Base-by-base conservation (phyloP, 1,139 yeast genomes). In the Kodamaea sp. region DNA sequence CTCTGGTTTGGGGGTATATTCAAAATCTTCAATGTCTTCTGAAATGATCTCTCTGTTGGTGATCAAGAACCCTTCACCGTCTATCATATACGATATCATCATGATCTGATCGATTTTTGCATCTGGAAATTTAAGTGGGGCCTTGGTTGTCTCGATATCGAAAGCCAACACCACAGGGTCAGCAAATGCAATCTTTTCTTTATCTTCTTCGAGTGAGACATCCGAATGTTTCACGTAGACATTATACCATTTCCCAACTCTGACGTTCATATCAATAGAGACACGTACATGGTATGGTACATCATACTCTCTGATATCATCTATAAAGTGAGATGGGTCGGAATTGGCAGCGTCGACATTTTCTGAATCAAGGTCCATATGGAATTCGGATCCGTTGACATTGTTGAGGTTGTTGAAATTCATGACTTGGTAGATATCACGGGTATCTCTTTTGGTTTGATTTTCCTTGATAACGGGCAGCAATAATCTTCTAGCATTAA, bases 61-160 rank as follows among this genome's bases (percentile, higher is more conserved):
- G 44, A 94, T 94, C 24, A 94, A 67, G 53, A 66, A 94, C 27
- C 99, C 99, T 49, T 88, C 95, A 5, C 98, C 98, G 55, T 94
- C 98, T 41, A 94, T 89, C 98, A 94, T 94, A 60, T 94, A 94
- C 2, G 98, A 94, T 38, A 94, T 92, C 98, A 94, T 94, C 97
- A 94, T 94, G 29, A 94, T 76, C 59, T 88, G 95, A 63, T 94
- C 99, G n/a, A 85, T 71, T 14, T 84, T 71, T 4, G 97, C 77
- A 53, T 88, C 98, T 0, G 99, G 99, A 47, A 94, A 94, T 55
- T 94, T 94, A 39, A 94, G 73, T 1, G 98, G 97, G 12, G 95
- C 89, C 57, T 94, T 94, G 4, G 97, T 89, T 1, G 99, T 94
- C 68, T 94, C 99, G 37, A 94, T 94, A 73, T 94, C 99, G 55